A percentile compares a stretch with the other conserved stretches of the same genome.
These are phyloP conservation scores for Penicillium paneum DNA, from an alignment of 2,329 filamentous ascomycete genomes.

Conservation along the genomic window DNA sequence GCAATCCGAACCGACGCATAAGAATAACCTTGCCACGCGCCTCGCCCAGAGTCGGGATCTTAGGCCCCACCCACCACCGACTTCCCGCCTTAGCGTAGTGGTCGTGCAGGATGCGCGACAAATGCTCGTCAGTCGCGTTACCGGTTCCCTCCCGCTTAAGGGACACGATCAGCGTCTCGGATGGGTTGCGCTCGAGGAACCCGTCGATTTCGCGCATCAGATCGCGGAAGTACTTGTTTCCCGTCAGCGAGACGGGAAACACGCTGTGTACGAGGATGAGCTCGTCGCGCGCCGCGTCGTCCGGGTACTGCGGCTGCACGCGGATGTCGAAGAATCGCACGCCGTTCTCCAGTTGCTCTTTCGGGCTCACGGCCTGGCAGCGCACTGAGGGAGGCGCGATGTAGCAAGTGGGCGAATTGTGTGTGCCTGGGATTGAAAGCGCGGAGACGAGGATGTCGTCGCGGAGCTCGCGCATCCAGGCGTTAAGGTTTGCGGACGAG, in stretches of 20 bases:
- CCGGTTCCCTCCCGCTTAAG: constrained; percentile 90
- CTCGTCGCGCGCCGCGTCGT: constrained; percentile 59
- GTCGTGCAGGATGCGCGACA: constrained; percentile 68
- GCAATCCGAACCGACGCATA: constrained; percentile 72
- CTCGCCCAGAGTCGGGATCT: constrained; percentile 73
- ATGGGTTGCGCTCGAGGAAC: constrained; percentile 74
- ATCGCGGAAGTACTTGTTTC: constrained; percentile 72
- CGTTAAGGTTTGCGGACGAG: constrained; percentile 64
- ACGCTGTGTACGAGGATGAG: constrained; percentile 83
- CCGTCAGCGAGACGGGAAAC: constrained; percentile 83
- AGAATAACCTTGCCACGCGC: constrained; percentile 80
- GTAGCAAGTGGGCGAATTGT: constrained; percentile 87
- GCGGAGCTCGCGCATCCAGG: constrained; percentile 78
- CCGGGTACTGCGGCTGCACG: constrained; percentile 62
- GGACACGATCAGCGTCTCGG: constrained; percentile 79
- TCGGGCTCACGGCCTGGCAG: constrained; percentile 77
- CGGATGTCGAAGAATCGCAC: constrained; percentile 93
- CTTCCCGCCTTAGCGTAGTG: constrained; percentile 61
- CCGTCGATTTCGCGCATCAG: constrained; percentile 67
- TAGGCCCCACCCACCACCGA: constrained; percentile 75
- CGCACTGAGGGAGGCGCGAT: constrained; percentile 85
- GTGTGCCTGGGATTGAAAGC: constrained; percentile 89
- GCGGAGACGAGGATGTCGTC: constrained; percentile 71
- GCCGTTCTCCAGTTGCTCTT: constrained; percentile 79
- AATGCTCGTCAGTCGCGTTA: constrained; percentile 71